phyloP scores from a whole-genome alignment of 2,329 filamentous ascomycete genomes.

The Cercospora brassicicola region DNA sequence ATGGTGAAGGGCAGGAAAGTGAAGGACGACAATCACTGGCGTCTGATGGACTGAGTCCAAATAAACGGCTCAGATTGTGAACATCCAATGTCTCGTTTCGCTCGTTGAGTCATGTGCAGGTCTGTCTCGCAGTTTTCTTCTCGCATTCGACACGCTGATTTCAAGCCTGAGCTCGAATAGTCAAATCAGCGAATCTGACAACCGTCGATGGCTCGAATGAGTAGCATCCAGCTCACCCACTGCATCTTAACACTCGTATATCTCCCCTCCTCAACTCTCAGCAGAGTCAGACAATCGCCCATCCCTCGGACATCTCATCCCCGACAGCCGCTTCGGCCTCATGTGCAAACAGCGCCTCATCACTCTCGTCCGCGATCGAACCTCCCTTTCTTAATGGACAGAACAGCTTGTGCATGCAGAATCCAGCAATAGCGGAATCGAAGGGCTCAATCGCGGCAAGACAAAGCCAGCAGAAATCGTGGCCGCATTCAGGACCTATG shows the following conservation, averaged over 20 bases:
- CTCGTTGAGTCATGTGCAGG: background rate
- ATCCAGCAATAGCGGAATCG: background rate
- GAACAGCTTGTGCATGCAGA: background rate
- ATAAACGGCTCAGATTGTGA: background rate
- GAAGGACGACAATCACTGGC: background rate
- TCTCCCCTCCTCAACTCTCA: background rate
- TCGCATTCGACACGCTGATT: background rate
- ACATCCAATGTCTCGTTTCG: background rate
- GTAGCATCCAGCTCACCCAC: background rate
- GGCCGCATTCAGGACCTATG: background rate
- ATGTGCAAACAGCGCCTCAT: background rate
- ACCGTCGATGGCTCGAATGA: background rate
- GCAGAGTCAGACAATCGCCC: background rate
- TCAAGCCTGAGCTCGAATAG: background rate
- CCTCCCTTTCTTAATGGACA: background rate
- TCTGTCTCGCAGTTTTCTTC: background rate
- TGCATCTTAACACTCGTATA: background rate
- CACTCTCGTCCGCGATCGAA: background rate
- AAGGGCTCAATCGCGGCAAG: background rate
- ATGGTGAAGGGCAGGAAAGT: background rate
- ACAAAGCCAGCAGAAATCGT: background rate
- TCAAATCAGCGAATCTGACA: background rate
- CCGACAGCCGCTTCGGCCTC: background rate
- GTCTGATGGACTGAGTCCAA: background rate
- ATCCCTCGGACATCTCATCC: background rate